These are phyloP conservation scores for Talaromyces stipitatus DNA, from an alignment of 495 filamentous ascomycete genomes.

Conservation along the genomic window DNA sequence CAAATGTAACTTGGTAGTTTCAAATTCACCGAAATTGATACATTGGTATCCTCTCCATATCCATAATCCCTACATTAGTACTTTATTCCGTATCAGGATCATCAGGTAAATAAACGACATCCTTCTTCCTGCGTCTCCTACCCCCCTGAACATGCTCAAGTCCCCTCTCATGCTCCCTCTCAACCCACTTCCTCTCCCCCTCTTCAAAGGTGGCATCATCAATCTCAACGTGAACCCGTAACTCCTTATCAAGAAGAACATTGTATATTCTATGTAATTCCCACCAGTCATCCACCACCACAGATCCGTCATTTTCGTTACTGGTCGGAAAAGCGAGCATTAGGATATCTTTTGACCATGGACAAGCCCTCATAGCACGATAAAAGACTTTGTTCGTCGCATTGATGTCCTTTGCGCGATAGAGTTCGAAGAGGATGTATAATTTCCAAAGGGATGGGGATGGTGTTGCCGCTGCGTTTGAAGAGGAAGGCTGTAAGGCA, in stretches of 20 bases:
- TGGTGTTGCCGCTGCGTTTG: conserved; percentile 24
- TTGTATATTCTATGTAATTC: conserved; percentile 41
- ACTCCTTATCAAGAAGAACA: conserved; percentile 44
- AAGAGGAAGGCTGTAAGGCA: conserved; percentile 36
- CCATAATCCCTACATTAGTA: too few relatives aligned
- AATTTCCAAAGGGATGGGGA: conserved; percentile 45
- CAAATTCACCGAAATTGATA: conserved; percentile 6
- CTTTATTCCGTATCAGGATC: conserved; percentile 18
- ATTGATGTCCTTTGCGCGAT: conserved; percentile 28
- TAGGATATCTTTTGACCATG: conserved; percentile 42
- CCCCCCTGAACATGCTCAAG: conserved; percentile 8
- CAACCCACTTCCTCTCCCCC: conserved; percentile 14
- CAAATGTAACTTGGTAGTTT: conserved; percentile 11
- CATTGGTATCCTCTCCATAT: conserved; percentile 10
- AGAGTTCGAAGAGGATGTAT: conserved; percentile 41
- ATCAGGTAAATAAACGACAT: conserved; percentile 23
- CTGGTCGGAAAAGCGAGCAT: conserved; percentile 58
- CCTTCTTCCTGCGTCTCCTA: conserved; percentile 6
- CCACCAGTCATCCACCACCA: conserved; percentile 21
- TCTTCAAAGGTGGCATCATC: conserved; percentile 20
- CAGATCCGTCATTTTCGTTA: conserved; percentile 6
- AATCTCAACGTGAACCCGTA: conserved; percentile 40
- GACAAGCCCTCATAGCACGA: conserved; percentile 50
- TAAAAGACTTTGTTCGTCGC: conserved; percentile 39
- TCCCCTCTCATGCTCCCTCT: conserved; percentile 2